These are phyloP conservation scores for Straminergon stramineum DNA, from an alignment of 225 moss, liverwort and hornwort genomes.

Conservation along the genomic window DNA sequence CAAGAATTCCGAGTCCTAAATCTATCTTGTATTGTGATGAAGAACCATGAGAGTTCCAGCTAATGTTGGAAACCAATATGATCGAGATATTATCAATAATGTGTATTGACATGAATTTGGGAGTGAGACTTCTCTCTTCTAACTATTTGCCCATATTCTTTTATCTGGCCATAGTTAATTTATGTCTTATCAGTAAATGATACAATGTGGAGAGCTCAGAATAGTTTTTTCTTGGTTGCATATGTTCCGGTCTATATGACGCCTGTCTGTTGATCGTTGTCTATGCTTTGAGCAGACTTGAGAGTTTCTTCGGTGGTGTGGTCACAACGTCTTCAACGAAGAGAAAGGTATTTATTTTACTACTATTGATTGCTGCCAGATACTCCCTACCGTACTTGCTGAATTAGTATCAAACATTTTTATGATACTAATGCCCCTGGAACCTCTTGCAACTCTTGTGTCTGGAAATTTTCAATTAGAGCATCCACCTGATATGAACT, in stretches of 20 bases:
- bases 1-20: not conserved
- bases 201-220: not conserved
- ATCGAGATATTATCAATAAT: not conserved
- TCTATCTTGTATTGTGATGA: not conserved
- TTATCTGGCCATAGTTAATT: not conserved
- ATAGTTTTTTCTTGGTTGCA: not conserved
- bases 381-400: not conserved
- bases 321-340: constrained; percentile 33
- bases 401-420: not conserved
- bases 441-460: not conserved
- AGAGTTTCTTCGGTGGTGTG: constrained; percentile 48
- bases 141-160: not conserved
- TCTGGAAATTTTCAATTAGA: not conserved
- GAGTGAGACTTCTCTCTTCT: not conserved
- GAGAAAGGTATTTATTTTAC: constrained; percentile 28
- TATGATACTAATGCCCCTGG: not conserved
- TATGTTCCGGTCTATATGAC: not conserved
- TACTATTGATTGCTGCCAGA: not conserved
- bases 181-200: not conserved
- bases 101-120: not conserved
- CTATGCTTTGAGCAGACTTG: constrained; percentile 19
- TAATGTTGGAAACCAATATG: not conserved
- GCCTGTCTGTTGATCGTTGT: not conserved
- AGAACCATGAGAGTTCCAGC: not conserved
- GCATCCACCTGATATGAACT: not conserved